phyloP scores from a whole-genome alignment of 257 asterid genomes.

The Penstemon davidsonii region DNA sequence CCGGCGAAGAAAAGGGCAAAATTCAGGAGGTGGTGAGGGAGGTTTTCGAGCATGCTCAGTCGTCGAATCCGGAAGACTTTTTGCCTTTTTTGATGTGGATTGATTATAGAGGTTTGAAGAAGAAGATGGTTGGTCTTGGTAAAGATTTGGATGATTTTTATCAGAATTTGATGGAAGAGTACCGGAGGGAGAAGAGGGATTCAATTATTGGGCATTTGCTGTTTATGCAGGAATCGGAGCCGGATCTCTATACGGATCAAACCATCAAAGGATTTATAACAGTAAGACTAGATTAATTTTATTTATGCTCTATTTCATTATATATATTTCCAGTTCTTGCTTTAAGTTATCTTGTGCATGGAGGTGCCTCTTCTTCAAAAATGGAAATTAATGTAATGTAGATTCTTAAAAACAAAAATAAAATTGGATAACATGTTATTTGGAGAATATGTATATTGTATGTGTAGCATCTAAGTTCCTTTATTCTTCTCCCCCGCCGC shows the following conservation, averaged over 20 bases:
- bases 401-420: too few relatives aligned
- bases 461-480: too few relatives aligned
- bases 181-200: slow-evolving; percentile 32
- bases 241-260: slow-evolving; percentile 39
- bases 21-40: slow-evolving; percentile 31
- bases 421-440: too few relatives aligned
- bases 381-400: too few relatives aligned
- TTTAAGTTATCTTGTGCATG: too few relatives aligned
- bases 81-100: slow-evolving; percentile 44
- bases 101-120: slow-evolving; percentile 40
- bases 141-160: slow-evolving; percentile 32
- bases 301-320: not conserved
- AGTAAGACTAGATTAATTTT: slow-evolving; percentile 17
- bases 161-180: slow-evolving; percentile 40
- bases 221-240: slow-evolving; percentile 40
- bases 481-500: too few relatives aligned
- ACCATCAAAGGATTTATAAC: slow-evolving; percentile 41
- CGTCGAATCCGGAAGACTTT: slow-evolving; percentile 43
- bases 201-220: slow-evolving; percentile 47
- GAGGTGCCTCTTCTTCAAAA: too few relatives aligned
- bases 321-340: too few relatives aligned
- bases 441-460: too few relatives aligned
- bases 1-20: slow-evolving; percentile 8
- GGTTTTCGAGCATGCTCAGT: slow-evolving; percentile 35
- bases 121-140: slow-evolving; percentile 27